Conservation (phyloP, 352 stramenopile genomes). For the Globisporangium emineosum region DNA sequence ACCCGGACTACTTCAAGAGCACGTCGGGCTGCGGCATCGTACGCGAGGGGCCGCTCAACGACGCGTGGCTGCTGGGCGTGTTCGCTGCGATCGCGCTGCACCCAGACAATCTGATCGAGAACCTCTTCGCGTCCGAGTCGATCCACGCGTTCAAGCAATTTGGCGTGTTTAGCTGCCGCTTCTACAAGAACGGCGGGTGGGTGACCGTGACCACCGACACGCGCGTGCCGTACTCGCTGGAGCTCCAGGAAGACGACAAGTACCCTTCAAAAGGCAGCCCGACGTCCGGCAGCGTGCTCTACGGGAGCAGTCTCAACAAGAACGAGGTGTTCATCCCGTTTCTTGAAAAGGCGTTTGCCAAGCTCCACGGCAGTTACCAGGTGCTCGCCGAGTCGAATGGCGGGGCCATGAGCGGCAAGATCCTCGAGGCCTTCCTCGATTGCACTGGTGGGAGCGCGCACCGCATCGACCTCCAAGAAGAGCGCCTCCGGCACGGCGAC, state of each 20-base stretch:
- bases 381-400: slow-evolving; percentile 38
- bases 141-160: slow-evolving; percentile 77
- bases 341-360: slow-evolving; percentile 89
- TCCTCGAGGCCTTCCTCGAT: slow-evolving; percentile 86
- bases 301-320: slow-evolving; percentile 65
- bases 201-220: slow-evolving; percentile 88
- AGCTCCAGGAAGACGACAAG: slow-evolving; percentile 38
- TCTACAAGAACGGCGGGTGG: slow-evolving; percentile 91
- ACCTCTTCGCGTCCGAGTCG: slow-evolving; percentile 86
- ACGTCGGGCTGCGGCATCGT: slow-evolving; percentile 52
- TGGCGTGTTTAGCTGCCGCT: slow-evolving; percentile 89
- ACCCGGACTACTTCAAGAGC: slow-evolving; percentile 87
- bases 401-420: slow-evolving; percentile 47
- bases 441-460: slow-evolving; percentile 84
- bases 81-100: slow-evolving; percentile 80
- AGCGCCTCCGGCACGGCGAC: slow-evolving; percentile 17
- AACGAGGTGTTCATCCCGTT: slow-evolving; percentile 88
- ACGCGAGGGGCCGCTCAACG: slow-evolving; percentile 61
- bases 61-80: slow-evolving; percentile 85
- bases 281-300: slow-evolving; percentile 52
- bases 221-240: slow-evolving; percentile 63
- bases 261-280: slow-evolving; percentile 20
- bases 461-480: slow-evolving; percentile 65
- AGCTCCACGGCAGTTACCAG: slow-evolving; percentile 82
- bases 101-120: slow-evolving; percentile 86